A percentile compares a stretch with the other conserved stretches of the same genome.
Evolutionary conservation across 169 alveolate species (phyloP).

Genomic region (Plasmodium berghei): DNA sequence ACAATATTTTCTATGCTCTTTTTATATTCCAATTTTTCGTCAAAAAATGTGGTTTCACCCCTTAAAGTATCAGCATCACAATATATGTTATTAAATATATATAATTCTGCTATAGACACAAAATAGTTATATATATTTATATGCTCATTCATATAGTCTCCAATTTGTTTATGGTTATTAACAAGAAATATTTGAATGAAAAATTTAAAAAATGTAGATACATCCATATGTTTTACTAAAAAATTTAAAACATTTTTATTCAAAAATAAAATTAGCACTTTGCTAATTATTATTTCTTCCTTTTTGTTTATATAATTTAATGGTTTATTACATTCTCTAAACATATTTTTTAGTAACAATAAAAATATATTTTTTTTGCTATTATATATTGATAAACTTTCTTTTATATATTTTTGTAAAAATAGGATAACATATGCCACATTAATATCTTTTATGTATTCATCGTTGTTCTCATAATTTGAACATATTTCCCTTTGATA

Average conservation of each 20-base stretch:
- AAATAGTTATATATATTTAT: conserved; percentile 5
- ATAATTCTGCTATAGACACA: conserved; percentile 24
- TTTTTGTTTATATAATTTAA: not conserved
- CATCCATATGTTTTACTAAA: conserved; percentile 22
- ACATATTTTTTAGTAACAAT: conserved; percentile 36
- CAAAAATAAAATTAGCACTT: conserved; percentile 16
- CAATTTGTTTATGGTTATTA: conserved; percentile 28
- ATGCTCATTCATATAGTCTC: conserved; percentile 35
- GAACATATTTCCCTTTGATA: too few relatives aligned
- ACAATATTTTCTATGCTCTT: conserved; percentile 8
- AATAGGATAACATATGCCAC: conserved; percentile 18
- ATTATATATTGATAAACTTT: conserved; percentile 12
- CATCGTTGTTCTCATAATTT: not conserved
- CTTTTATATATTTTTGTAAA: conserved; percentile 29
- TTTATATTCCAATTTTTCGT: not conserved
- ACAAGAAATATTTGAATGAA: conserved; percentile 26
- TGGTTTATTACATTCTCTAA: conserved; percentile 27
- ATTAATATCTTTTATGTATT: not conserved
- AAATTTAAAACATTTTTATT: conserved; percentile 18
- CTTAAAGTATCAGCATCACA: not conserved
- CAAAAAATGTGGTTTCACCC: not conserved
- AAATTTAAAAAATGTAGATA: conserved; percentile 31
- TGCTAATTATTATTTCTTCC: conserved; percentile 7
- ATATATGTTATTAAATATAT: conserved; percentile 15
- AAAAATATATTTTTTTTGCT: conserved; percentile 41